These are phyloP conservation scores for Clathrus columnatus DNA, from an alignment of 768 basidiomycete genomes.

Conservation along the genomic window DNA sequence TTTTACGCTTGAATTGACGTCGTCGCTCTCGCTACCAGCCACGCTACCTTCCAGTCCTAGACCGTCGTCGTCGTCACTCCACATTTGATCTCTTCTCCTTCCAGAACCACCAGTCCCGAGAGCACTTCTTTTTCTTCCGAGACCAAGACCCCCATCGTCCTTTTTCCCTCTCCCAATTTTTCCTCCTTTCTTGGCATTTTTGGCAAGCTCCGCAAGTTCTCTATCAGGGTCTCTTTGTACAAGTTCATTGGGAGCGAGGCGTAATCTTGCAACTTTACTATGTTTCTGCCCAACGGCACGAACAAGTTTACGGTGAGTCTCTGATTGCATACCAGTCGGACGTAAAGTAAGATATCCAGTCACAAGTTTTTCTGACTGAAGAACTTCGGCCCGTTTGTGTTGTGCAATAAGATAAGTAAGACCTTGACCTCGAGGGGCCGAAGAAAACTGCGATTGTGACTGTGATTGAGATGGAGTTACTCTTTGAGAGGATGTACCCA, in stretches of 20 bases:
- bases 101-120: conserved; percentile 23
- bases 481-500: conserved; percentile 33
- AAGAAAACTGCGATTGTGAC: conserved; percentile 15
- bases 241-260: conserved; percentile 71
- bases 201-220: conserved; percentile 59
- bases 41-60: not conserved
- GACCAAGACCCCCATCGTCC: conserved; percentile 37
- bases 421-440: conserved; percentile 51
- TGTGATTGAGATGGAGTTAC: conserved; percentile 29
- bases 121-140: conserved; percentile 36
- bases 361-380: conserved; percentile 79
- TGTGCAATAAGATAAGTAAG: conserved; percentile 86
- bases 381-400: conserved; percentile 74
- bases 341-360: conserved; percentile 78
- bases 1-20: conserved; percentile 5
- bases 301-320: conserved; percentile 83
- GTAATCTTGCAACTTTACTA: conserved; percentile 68
- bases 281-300: conserved; percentile 81
- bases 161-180: conserved; percentile 37
- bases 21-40: conserved; percentile 7
- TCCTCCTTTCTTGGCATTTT: conserved; percentile 55
- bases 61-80: conserved; percentile 56
- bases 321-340: conserved; percentile 84
- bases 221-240: conserved; percentile 56
- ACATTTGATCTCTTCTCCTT: conserved; percentile 39